These are phyloP conservation scores for Knufia fluminis DNA, from an alignment of 2,329 filamentous ascomycete genomes.

Conservation along the genomic window DNA sequence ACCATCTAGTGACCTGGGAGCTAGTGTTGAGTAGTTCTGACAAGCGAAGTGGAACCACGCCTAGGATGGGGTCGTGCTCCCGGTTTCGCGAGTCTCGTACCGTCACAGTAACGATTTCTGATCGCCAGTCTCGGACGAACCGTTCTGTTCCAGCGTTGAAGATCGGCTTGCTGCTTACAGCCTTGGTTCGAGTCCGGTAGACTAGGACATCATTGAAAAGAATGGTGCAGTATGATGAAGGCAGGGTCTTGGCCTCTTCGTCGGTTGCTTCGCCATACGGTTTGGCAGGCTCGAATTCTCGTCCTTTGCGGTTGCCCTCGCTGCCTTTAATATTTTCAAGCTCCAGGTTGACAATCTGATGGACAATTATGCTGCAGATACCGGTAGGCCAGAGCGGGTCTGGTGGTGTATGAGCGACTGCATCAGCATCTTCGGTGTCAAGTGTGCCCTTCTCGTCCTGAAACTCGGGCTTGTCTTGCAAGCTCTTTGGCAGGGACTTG, in stretches of 20 bases:
- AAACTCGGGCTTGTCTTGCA: conserved; percentile 65
- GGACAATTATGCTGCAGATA: conserved; percentile 73
- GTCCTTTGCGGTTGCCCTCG: conserved; percentile 67
- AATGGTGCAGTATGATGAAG: conserved; percentile 90
- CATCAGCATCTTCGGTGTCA: conserved; percentile 66
- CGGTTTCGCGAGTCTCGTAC: conserved; percentile 82
- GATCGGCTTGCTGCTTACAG: conserved; percentile 86
- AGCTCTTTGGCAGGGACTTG: conserved; percentile 60
- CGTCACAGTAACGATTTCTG: conserved; percentile 72
- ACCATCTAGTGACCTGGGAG: conserved; percentile 84
- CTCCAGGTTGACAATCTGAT: conserved; percentile 92
- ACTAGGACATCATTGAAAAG: conserved; percentile 36
- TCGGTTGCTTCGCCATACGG: conserved; percentile 77
- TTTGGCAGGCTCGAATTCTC: conserved; percentile 82
- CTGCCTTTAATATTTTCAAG: conserved; percentile 85
- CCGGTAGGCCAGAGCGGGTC: conserved; percentile 96
- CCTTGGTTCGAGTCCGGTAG: conserved; percentile 92
- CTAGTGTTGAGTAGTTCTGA: conserved; percentile 80
- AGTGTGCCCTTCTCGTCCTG: conserved; percentile 81
- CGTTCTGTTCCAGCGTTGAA: conserved; percentile 94
- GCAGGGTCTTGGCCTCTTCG: conserved; percentile 67
- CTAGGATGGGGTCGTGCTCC: conserved; percentile 89
- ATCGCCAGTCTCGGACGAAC: conserved; percentile 89
- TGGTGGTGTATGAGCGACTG: conserved; percentile 79
- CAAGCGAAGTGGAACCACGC: conserved; percentile 79